Evolutionary conservation across 1,139 yeast species (phyloP), one percentile per base, ranked within the genome.

Genomic region (Nakaseomyces bracarensis): DNA sequence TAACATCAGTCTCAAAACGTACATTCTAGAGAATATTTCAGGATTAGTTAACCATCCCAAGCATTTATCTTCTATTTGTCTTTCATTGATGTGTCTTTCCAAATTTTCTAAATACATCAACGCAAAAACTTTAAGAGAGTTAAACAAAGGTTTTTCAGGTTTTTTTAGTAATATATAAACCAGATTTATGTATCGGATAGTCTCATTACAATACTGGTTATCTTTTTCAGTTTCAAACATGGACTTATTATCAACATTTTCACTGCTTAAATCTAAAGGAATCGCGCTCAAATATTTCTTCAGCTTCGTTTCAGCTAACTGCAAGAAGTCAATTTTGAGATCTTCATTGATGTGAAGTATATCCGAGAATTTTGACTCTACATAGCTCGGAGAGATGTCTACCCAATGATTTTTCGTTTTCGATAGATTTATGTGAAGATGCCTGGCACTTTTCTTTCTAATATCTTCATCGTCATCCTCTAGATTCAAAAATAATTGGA

Each of bases 391-490:
- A 10, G 34, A 7, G 13, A 31, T 31, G 8, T 13, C 27, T 5
- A 10, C 14, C 20, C 29, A 14, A 21, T 30, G 16, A 1, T 9
- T 19, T 7, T 36, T 26, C 14, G 43, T 10, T 15, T 38, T 29
- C n/a, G 46, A 33, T 13, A 49, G 33, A 9, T 36, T 23, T 11
- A 42, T 21, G 3, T 66, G 58, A 11, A 72, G 48, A 42, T 60
- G 62, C 2, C 49, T 35, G 0, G 77, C 61, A 1, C 76, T 51
- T 47, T 50, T 82, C 62, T 20, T 13, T 21, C 36, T 33, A 10
- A 77, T 64, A 8, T 64, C 71, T 7, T 67, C 70, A 48, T 79
- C 84, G 53, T 82, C 91, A 57, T 82, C 93, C 41, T 69, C 65
- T 13, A 79, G 57, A 46, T 67, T 71, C 13, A 58, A 53, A 46